Conservation (phyloP, 148 eudicot genomes). For the Fagopyrum esculentum region DNA sequence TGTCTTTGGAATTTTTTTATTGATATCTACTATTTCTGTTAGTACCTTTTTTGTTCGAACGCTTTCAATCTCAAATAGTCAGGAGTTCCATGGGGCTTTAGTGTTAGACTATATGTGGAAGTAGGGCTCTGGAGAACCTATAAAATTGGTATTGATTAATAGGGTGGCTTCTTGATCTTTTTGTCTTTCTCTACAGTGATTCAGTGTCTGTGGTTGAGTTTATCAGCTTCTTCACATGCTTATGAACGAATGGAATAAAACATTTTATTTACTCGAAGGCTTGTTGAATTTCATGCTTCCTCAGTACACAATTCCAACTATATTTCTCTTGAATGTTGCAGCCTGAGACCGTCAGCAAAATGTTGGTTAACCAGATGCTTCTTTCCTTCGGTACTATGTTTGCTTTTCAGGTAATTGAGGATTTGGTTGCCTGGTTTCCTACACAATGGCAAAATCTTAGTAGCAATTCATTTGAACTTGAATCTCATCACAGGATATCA, state of each 20-base stretch:
- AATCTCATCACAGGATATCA: slow-evolving; percentile 57
- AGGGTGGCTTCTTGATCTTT: neutral
- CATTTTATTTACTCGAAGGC: neutral
- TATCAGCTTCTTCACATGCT: neutral
- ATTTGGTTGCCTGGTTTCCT: neutral
- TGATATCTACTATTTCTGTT: neutral
- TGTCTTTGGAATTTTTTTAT: neutral
- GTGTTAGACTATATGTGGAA: neutral
- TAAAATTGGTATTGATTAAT: neutral
- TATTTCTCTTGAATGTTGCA: slow-evolving; percentile 27
- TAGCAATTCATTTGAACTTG: slow-evolving; percentile 16
- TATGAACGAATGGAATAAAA: neutral
- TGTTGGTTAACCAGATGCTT: slow-evolving; percentile 93
- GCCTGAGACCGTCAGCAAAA: slow-evolving; percentile 90
- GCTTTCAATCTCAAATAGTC: neutral
- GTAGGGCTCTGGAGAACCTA: neutral
- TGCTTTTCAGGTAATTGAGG: slow-evolving; percentile 73
- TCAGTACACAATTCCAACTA: slow-evolving; percentile 9
- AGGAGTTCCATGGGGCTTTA: neutral
- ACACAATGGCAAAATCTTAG: neutral
- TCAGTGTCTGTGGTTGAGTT: neutral
- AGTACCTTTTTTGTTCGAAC: neutral
- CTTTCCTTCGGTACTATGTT: slow-evolving; percentile 83
- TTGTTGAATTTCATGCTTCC: neutral
- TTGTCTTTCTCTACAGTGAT: neutral